Evolutionary conservation across 2,329 filamentous ascomycete genomes (phyloP), one percentile per base, ranked within the genome.

Genomic region (Bretziella fagacearum): DNA sequence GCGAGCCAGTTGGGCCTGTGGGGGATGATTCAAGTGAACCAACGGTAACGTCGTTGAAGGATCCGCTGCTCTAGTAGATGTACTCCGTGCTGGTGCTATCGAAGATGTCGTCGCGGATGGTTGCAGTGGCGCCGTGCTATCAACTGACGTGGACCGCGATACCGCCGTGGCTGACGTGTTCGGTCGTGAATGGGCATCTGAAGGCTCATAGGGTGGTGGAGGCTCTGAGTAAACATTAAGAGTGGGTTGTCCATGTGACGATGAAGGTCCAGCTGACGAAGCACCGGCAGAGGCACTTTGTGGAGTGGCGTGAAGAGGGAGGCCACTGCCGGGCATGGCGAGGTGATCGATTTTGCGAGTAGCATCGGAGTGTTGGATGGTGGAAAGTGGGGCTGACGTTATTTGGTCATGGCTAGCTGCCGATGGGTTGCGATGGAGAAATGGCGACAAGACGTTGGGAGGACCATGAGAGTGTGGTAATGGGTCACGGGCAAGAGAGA

Each of bases 121-220:
- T n/a, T 47, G 37, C 20, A 47, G 26, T n/a, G 46, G 46, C 17
- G 46, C 46, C 7, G 46, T 47, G 22, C 46, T 47, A 20, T 47
- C 43, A 3, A 47, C 46, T 6, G 33, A 41, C 2, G 37, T 29
- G 8, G 46, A 32, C n/a, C 37, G 26, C 18, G 46, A 47, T 4
- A 42, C 36, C 2, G 30, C 37, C 4, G 46, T 47, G 36, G 37
- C 29, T 6, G 36, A 42, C 4, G 46, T 47, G 29, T 47, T 47
- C 6, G 25, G 48, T 7, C 39, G 48, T 18, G 44, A 41, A 15
- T 42, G 48, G 30, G 27, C 29, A 23, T 47, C 46, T 13, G 49
- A 47, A 2, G 49, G 49, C 29, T 51, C 44, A 25, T 51, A 51
- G 11, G 49, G 49, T 25, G 49, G 49, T 7, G 49, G 49, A 7